A percentile compares a stretch with the other conserved stretches of the same genome.
These are phyloP conservation scores for Penicillium verhagenii DNA, from an alignment of 495 filamentous ascomycete species.

Conservation along the genomic window DNA sequence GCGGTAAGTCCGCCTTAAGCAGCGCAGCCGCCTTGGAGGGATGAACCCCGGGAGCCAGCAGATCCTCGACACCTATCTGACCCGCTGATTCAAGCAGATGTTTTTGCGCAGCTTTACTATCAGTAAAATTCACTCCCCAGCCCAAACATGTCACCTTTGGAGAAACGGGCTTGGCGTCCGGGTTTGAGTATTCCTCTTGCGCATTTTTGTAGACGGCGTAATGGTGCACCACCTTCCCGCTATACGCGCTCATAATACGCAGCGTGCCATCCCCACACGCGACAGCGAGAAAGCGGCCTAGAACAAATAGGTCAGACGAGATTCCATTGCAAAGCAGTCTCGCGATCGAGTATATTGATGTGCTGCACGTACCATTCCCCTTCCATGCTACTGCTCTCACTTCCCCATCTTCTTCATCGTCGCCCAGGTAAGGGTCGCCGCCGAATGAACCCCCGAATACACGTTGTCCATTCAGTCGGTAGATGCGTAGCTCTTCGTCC, in stretches of 20 bases:
- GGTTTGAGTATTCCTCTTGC: conserved; percentile 31
- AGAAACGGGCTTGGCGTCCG: conserved; percentile 16
- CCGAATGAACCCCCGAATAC: conserved; percentile 59
- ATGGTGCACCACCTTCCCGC: conserved; percentile 73
- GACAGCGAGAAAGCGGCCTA: conserved; percentile 72
- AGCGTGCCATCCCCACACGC: conserved; percentile 72
- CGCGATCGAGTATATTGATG: not conserved
- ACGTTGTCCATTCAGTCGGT: conserved; percentile 65
- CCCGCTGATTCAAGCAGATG: conserved; percentile 42
- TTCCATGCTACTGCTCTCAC: conserved; percentile 69
- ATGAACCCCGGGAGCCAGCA: conserved; percentile 38
- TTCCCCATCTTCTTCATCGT: conserved; percentile 51
- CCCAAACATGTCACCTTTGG: conserved; percentile 62
- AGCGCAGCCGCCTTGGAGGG: conserved; percentile 39
- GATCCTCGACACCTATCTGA: conserved; percentile 41
- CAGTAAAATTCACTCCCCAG: conserved; percentile 70
- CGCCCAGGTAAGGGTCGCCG: conserved; percentile 47
- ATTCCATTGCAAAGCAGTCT: not conserved
- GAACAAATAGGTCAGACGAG: not conserved
- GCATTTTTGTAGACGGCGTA: conserved; percentile 39
- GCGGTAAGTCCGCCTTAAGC: conserved; percentile 63
- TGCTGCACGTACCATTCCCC: conserved; percentile 60
- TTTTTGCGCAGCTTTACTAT: conserved; percentile 47
- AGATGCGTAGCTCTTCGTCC: conserved; percentile 61
- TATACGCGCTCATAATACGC: conserved; percentile 71